Percentiles rank a stretch among this genome's conserved stretches.
Evolutionary conservation across 192 early-diverging fungal species (phyloP).

Genomic region (Dimargaris verticillata): DNA sequence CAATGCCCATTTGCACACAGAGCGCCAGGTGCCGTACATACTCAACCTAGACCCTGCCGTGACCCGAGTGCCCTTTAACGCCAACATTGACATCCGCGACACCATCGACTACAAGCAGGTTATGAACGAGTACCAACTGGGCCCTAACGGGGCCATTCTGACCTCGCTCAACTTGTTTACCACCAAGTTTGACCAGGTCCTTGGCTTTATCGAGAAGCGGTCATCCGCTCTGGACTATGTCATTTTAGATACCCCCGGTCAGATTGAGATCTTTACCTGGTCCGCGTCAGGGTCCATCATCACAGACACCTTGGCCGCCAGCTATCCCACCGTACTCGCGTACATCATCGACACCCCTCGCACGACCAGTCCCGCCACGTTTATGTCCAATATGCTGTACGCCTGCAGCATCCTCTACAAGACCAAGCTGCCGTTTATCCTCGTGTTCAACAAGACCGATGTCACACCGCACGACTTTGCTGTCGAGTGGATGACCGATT

Average conservation of each 20-base stretch:
- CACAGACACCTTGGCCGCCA: slow-evolving; percentile 79
- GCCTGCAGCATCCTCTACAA: slow-evolving; percentile 95
- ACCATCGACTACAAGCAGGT: slow-evolving; percentile 98
- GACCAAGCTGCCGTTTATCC: slow-evolving; percentile 85
- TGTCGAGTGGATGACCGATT: slow-evolving; percentile 92
- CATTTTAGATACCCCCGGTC: slow-evolving; percentile 84
- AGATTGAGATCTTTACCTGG: slow-evolving; percentile 99
- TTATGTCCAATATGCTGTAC: slow-evolving; percentile 99
- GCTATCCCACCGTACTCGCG: slow-evolving; percentile 77
- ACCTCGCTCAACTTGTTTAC: slow-evolving; percentile 93
- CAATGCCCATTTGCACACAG: slow-evolving; percentile 70
- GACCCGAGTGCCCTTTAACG: slow-evolving; percentile 64
- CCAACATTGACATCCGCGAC: slow-evolving; percentile 95
- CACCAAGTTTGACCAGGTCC: slow-evolving; percentile 96
- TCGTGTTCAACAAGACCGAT: slow-evolving; percentile 94
- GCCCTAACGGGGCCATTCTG: slow-evolving; percentile 92
- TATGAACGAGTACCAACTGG: slow-evolving; percentile 94
- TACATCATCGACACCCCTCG: slow-evolving; percentile 96
- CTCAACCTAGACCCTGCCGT: slow-evolving; percentile 95
- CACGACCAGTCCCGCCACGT: slow-evolving; percentile 77
- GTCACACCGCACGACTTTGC: slow-evolving; percentile 82
- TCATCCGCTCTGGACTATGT: slow-evolving; percentile 45
- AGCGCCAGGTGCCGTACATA: slow-evolving; percentile 65
- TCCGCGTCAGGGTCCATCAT: slow-evolving; percentile 92
- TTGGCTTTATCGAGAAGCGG: slow-evolving; percentile 70